Conservation (phyloP, 805 yeast genomes). For the Metschnikowia corniflorae region DNA sequence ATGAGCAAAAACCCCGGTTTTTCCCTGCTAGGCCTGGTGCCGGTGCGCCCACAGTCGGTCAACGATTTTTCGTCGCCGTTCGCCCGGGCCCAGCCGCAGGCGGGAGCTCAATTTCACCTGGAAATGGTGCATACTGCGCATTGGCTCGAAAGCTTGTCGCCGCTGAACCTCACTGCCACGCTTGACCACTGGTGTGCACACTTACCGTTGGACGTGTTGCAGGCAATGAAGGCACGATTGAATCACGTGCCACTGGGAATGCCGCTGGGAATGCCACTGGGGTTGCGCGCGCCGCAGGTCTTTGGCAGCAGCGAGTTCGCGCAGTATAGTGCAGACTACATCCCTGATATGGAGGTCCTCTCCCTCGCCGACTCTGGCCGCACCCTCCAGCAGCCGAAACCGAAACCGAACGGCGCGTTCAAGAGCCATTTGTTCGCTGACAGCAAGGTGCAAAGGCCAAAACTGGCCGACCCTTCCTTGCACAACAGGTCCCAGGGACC, state of each 20-base stretch:
- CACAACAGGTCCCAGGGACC: constrained; percentile 10
- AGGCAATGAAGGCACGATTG: constrained; percentile 48
- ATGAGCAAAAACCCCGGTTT: constrained; percentile 22
- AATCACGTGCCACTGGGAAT: too few relatives aligned
- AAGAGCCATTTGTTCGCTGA: constrained; percentile 17
- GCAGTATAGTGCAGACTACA: constrained; percentile 9
- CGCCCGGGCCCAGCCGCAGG: not conserved
- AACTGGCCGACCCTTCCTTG: constrained; percentile 20
- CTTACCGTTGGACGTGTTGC: constrained; percentile 49
- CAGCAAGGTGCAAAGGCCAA: constrained; percentile 19
- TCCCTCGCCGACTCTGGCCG: constrained; percentile 9
- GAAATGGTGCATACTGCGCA: constrained; percentile 48
- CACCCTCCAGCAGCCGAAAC: constrained; percentile 17
- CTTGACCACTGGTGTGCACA: constrained; percentile 51
- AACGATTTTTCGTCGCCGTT: constrained; percentile 29
- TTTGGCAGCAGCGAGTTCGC: constrained; percentile 8
- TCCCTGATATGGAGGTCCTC: constrained; percentile 15
- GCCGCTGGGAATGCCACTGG: constrained; percentile 33
- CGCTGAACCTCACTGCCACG: constrained; percentile 51
- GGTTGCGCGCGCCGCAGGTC: constrained; percentile 13
- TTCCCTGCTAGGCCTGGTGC: constrained; percentile 30
- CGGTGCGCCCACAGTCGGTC: constrained; percentile 42
- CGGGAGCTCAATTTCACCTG: constrained; percentile 21
- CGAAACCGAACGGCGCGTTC: constrained; percentile 16
- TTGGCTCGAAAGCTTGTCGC: constrained; percentile 32